These are phyloP conservation scores for Aspergillus incahuasiensis DNA, from an alignment of 495 filamentous ascomycete species.

Conservation along the genomic window DNA sequence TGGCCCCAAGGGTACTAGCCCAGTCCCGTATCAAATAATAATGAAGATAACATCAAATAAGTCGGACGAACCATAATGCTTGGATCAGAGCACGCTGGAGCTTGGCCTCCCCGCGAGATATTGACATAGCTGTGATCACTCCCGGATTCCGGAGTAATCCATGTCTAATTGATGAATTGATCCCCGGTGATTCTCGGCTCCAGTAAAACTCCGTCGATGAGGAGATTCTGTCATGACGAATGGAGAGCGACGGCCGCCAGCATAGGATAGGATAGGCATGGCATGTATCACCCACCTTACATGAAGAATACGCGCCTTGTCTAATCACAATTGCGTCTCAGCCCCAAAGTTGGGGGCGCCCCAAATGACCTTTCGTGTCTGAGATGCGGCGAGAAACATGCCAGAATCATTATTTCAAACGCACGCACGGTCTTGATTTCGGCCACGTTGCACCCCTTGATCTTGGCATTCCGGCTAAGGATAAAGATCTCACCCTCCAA, in stretches of 20 bases:
- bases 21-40: neutral
- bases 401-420: neutral
- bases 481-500: constrained; percentile 28
- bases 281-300: constrained; percentile 15
- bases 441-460: constrained; percentile 27
- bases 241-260: neutral
- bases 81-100: neutral
- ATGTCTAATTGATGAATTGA: neutral
- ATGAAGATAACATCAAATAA: too few relatives aligned
- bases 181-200: neutral
- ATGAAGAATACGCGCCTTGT: constrained; percentile 7
- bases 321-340: constrained; percentile 4
- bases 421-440: constrained; percentile 21
- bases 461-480: constrained; percentile 25
- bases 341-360: constrained; percentile 10
- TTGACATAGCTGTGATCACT: neutral
- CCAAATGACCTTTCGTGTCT: constrained; percentile 16
- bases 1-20: neutral
- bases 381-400: neutral
- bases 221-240: constrained; percentile 6
- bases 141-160: constrained; percentile 2
- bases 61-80: constrained; percentile 13
- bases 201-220: neutral
- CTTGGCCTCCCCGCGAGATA: constrained; percentile 1
- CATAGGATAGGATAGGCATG: neutral